phyloP scores from a whole-genome alignment of 2,329 filamentous ascomycete genomes.

The Colletotrichum scovillei region DNA sequence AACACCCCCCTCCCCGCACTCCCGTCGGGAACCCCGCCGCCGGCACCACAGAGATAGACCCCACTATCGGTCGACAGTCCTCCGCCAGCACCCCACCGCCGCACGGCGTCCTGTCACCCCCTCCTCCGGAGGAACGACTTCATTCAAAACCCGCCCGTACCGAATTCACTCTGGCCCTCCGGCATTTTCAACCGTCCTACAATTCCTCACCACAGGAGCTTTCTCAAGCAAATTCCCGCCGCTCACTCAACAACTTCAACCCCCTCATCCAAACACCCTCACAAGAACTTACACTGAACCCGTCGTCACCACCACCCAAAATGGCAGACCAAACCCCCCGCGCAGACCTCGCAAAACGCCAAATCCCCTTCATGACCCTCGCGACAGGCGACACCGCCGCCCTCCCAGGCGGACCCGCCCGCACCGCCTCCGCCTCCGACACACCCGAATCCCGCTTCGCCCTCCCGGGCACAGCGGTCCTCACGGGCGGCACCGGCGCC shows the following conservation, averaged over 20 bases:
- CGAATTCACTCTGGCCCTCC: neutral
- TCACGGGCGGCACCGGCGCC: conserved; percentile 76
- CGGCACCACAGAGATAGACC: conserved; percentile 18
- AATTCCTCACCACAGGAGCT: neutral
- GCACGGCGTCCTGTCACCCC: conserved; percentile 29
- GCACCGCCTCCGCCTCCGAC: conserved; percentile 21
- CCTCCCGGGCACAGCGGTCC: conserved; percentile 49
- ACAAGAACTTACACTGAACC: neutral
- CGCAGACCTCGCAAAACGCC: conserved; percentile 39
- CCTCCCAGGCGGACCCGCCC: conserved; percentile 26
- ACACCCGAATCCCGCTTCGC: conserved; percentile 42
- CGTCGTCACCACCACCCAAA: neutral
- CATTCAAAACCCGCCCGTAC: conserved; percentile 2
- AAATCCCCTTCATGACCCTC: conserved; percentile 43
- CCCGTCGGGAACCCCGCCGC: conserved; percentile 10
- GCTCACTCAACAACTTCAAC: too few species aligned
- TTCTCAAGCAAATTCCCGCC: too few species aligned
- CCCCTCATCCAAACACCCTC: too few species aligned
- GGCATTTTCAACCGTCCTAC: neutral
- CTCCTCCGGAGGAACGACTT: neutral
- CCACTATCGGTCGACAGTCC: conserved; percentile 26
- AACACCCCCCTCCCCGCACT: neutral
- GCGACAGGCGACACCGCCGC: conserved; percentile 13
- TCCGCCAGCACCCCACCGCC: conserved; percentile 4
- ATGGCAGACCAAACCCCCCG: conserved; percentile 26